Percentiles rank a stretch among this genome's conserved stretches.
phyloP scores from a whole-genome alignment of 108 stramenopile genomes.

The Schizochytrium sp. region DNA sequence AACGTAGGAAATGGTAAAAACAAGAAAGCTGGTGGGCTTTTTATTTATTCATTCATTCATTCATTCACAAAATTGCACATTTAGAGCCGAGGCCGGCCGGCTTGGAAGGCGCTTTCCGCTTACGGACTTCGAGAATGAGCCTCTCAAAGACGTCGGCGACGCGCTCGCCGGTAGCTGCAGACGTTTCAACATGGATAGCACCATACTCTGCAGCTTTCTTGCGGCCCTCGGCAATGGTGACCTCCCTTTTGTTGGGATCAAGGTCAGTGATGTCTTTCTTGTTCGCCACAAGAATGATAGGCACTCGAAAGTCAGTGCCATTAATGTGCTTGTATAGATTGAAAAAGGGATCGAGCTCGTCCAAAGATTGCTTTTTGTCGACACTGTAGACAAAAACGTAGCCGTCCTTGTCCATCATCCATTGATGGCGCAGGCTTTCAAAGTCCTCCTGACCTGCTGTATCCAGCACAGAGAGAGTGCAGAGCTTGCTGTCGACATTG shows the following conservation, averaged over 20 bases:
- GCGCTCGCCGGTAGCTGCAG: background rate
- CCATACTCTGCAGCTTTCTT: background rate
- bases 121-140: background rate
- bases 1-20: no score
- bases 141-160: background rate
- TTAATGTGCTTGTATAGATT: background rate
- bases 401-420: conserved; percentile 15
- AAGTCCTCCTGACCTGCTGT: conserved; percentile 16
- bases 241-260: background rate
- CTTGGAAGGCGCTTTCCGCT: background rate
- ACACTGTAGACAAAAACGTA: conserved; percentile 15
- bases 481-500: background rate
- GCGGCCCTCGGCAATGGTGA: background rate
- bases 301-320: background rate
- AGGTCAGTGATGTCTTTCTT: conserved; percentile 14
- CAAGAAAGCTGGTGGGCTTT: no score
- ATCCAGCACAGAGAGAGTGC: background rate
- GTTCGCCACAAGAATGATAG: background rate
- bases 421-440: background rate
- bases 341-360: conserved; percentile 1
- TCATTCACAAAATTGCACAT: background rate
- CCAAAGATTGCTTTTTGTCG: background rate
- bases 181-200: background rate
- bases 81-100: background rate
- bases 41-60: background rate